phyloP scores from a whole-genome alignment of 2,329 filamentous ascomycete genomes.

The Remersonia thermophila region DNA sequence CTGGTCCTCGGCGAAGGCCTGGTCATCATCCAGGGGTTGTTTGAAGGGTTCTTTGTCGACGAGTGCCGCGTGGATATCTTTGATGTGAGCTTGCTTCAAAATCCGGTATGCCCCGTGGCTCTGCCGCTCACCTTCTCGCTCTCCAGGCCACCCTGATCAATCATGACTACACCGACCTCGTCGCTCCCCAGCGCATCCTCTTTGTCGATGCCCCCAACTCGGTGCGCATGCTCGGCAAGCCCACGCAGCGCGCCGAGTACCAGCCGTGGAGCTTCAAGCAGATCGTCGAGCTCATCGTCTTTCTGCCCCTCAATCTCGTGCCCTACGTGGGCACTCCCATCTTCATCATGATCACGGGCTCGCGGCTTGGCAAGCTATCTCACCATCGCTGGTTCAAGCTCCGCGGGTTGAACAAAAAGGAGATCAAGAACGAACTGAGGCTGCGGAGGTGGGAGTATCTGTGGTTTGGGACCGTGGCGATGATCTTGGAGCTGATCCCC shows the following conservation, averaged over 20 bases:
- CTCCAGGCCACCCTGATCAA: conserved; percentile 60
- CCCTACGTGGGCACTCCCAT: conserved; percentile 71
- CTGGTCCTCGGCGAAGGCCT: conserved; percentile 74
- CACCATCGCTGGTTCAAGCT: conserved; percentile 88
- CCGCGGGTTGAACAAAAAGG: conserved; percentile 58
- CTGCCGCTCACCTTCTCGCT: not conserved
- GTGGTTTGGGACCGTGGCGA: conserved; percentile 81
- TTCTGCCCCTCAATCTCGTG: conserved; percentile 75
- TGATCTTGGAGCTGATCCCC: conserved; percentile 78
- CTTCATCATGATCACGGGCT: conserved; percentile 80
- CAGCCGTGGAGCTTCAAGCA: conserved; percentile 85
- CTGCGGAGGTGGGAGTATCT: conserved; percentile 69
- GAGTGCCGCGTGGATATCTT: conserved; percentile 72
- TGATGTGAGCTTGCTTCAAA: conserved; percentile 44
- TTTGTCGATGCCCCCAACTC: conserved; percentile 57
- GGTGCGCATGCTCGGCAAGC: conserved; percentile 71
- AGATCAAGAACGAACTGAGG: conserved; percentile 58
- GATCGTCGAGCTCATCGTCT: conserved; percentile 69
- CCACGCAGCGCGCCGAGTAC: conserved; percentile 64
- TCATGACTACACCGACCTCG: conserved; percentile 55
- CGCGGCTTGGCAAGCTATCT: conserved; percentile 74
- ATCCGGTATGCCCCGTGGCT: not conserved
- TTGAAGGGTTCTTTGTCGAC: conserved; percentile 73
- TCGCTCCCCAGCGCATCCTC: conserved; percentile 53
- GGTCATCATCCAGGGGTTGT: conserved; percentile 56